phyloP scores from a whole-genome alignment of 768 basidiomycete genomes.

The Cytidiella melzeri region DNA sequence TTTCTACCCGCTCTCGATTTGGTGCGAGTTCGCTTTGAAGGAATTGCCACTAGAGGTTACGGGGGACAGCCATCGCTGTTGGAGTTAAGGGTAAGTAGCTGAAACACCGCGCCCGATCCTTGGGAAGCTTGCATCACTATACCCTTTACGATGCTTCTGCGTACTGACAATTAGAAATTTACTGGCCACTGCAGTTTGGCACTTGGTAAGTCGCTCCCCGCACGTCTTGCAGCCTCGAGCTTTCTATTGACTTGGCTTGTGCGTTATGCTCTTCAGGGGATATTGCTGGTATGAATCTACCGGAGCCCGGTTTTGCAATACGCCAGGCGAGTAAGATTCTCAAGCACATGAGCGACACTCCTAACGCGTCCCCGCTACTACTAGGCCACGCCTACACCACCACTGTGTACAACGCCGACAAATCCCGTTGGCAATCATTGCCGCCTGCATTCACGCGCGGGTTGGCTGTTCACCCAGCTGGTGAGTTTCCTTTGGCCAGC shows the following conservation, averaged over 20 bases:
- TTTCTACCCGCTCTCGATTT: conserved; percentile 63
- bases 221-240: not conserved
- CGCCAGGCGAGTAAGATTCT: conserved; percentile 32
- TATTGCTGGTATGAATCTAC: conserved; percentile 47
- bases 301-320: conserved; percentile 42
- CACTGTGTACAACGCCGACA: conserved; percentile 32
- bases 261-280: no score
- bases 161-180: not conserved
- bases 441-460: conserved; percentile 64
- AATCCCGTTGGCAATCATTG: conserved; percentile 35
- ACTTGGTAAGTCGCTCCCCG: conserved; percentile 44
- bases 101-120: not conserved
- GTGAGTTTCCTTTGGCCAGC: conserved; percentile 33
- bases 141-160: not conserved
- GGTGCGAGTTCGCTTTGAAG: conserved; percentile 46
- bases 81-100: conserved; percentile 49
- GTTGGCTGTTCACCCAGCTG: conserved; percentile 69
- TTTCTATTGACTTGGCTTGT: no score
- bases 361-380: not conserved
- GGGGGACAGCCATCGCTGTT: conserved; percentile 23
- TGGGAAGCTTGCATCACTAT: not conserved
- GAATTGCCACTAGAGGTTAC: conserved; percentile 21
- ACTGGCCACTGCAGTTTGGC: conserved; percentile 45
- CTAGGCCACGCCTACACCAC: conserved; percentile 55
- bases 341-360: not conserved